Conservation (phyloP, 495 filamentous ascomycete genomes). For the Penicillium chermesinum region DNA sequence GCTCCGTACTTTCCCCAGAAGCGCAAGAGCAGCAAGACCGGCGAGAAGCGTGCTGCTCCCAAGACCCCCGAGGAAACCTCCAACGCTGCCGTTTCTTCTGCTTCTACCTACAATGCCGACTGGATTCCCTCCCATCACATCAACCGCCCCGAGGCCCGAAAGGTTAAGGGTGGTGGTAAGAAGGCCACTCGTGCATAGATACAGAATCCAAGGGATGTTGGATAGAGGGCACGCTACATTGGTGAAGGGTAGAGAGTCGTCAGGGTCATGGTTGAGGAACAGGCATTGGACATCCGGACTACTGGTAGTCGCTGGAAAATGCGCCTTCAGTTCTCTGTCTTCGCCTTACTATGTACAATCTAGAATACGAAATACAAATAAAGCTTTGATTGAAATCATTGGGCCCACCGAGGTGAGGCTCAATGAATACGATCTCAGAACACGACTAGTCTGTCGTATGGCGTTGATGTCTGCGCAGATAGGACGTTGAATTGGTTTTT, state of each 20-base stretch:
- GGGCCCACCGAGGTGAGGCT: no score
- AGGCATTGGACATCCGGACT: background rate
- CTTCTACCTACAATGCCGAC: constrained; percentile 83
- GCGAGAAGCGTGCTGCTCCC: constrained; percentile 54
- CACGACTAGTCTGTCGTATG: constrained; percentile 9
- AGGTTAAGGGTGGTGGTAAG: constrained; percentile 67
- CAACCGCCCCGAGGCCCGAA: constrained; percentile 74
- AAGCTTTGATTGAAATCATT: no score
- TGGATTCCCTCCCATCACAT: constrained; percentile 95
- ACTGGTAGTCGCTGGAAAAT: constrained; percentile 26
- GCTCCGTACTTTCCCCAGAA: constrained; percentile 94
- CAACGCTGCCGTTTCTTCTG: constrained; percentile 62
- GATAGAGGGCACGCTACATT: background rate
- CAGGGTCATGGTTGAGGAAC: background rate
- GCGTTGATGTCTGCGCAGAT: constrained; percentile 5
- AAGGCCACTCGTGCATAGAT: constrained; percentile 48
- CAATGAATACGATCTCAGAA: constrained; percentile 12
- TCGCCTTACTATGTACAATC: constrained; percentile 32
- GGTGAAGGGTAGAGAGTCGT: background rate
- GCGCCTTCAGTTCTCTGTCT: constrained; percentile 12
- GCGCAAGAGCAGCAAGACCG: constrained; percentile 60
- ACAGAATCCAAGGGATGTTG: background rate
- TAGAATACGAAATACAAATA: no score
- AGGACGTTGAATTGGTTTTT: constrained; percentile 5
- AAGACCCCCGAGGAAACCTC: constrained; percentile 55